A percentile compares a stretch with the other conserved stretches of the same genome.
Conservation (phyloP, 208 protist genomes). For the Leishmania mexicana region DNA sequence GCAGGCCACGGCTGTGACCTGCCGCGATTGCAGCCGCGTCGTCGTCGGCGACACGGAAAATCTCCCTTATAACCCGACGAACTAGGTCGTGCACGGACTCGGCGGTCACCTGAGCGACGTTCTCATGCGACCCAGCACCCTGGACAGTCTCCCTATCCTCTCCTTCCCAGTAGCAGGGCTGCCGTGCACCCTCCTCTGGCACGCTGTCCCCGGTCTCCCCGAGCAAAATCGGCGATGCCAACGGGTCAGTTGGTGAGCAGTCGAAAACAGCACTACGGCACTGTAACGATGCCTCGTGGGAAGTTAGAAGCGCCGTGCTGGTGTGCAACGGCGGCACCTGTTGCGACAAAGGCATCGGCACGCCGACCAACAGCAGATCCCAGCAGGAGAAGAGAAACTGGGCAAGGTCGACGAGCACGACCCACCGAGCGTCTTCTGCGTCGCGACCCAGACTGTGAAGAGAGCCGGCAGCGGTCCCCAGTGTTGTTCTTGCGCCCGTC, state of each 20-base stretch:
- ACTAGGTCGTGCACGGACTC: not conserved
- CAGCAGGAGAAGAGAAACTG: constrained; percentile 25
- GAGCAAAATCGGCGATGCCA: not conserved
- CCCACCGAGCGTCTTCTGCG: not conserved
- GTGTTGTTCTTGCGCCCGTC: not conserved
- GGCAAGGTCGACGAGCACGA: constrained; percentile 22
- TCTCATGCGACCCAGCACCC: not conserved
- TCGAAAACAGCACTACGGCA: not conserved
- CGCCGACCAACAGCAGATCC: constrained; percentile 21
- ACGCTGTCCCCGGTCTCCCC: constrained; percentile 4
- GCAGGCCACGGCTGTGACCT: not conserved
- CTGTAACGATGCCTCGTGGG: not conserved
- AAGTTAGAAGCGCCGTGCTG: not conserved
- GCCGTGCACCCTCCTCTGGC: not conserved
- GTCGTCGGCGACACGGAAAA: not conserved
- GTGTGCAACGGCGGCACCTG: not conserved
- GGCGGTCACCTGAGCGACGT: not conserved
- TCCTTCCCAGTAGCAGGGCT: not conserved
- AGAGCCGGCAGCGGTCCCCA: not conserved
- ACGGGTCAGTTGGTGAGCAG: not conserved
- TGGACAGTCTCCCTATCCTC: not conserved
- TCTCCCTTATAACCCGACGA: not conserved
- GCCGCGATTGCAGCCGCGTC: not conserved
- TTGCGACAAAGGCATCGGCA: not conserved
- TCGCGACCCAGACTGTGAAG: not conserved